These are phyloP conservation scores for Dactylellina leptospora DNA, from an alignment of 2,329 filamentous ascomycete genomes.

Conservation along the genomic window DNA sequence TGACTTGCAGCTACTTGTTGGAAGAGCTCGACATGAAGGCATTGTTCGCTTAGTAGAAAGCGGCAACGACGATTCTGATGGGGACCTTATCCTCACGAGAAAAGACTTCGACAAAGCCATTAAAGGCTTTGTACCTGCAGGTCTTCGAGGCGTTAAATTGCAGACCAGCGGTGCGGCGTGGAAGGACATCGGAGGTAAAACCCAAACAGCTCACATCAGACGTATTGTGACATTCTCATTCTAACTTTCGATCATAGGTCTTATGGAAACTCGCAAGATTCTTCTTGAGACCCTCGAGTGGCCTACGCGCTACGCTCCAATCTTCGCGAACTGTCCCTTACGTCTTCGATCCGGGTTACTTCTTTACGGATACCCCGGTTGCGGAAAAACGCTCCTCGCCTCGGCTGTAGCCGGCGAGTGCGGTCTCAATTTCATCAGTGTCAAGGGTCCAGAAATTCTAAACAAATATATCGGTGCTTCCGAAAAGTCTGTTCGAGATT, in stretches of 20 bases:
- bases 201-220: background rate
- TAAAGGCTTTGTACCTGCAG: slow-evolving; percentile 92
- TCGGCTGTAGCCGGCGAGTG: slow-evolving; percentile 98
- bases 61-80: slow-evolving; percentile 63
- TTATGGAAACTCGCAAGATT: slow-evolving; percentile 85
- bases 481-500: slow-evolving; percentile 92
- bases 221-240: background rate
- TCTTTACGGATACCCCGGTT: slow-evolving; percentile 93
- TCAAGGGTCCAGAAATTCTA: slow-evolving; percentile 96
- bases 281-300: slow-evolving; percentile 95
- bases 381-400: slow-evolving; percentile 93
- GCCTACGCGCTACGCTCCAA: slow-evolving; percentile 95
- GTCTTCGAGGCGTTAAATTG: slow-evolving; percentile 89
- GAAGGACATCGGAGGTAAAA: slow-evolving; percentile 77
- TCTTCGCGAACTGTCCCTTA: slow-evolving; percentile 93
- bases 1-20: slow-evolving; percentile 84
- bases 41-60: slow-evolving; percentile 79
- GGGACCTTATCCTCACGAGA: slow-evolving; percentile 71
- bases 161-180: slow-evolving; percentile 94
- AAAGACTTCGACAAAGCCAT: slow-evolving; percentile 84
- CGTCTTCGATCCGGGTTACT: slow-evolving; percentile 92
- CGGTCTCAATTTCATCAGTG: slow-evolving; percentile 96
- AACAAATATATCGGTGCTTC: slow-evolving; percentile 99
- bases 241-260: slow-evolving; percentile 60
- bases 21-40: slow-evolving; percentile 88